Evolutionary conservation across 108 stramenopile genomes (phyloP).

Genomic region (Cyclostephanos invisitatus): DNA sequence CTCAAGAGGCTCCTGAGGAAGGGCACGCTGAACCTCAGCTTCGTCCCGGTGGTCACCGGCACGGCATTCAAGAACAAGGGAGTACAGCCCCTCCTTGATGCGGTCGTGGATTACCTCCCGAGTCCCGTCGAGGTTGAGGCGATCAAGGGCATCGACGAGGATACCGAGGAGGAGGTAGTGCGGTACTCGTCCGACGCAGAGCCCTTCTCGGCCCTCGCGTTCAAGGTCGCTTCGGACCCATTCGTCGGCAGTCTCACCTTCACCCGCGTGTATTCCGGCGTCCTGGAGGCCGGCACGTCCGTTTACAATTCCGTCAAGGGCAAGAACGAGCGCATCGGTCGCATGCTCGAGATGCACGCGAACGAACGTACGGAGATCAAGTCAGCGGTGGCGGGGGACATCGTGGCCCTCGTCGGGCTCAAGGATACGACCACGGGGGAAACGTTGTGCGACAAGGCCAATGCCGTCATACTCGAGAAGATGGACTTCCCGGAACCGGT

Average conservation of each 20-base stretch:
- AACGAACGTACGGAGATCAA: constrained; percentile 95
- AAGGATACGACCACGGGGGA: constrained; percentile 98
- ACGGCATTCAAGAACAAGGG: constrained; percentile 99
- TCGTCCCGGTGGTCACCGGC: constrained; percentile 95
- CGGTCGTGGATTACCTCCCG: constrained; percentile 97
- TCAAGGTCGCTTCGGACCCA: constrained; percentile 98
- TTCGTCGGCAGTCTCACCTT: constrained; percentile 94
- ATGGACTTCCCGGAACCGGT: constrained; percentile 99
- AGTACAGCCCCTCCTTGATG: constrained; percentile 97
- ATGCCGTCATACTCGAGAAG: constrained; percentile 90
- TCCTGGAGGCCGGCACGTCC: constrained; percentile 83
- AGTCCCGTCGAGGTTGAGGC: constrained; percentile 95
- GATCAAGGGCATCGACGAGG: constrained; percentile 86
- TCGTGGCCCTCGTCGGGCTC: constrained; percentile 94
- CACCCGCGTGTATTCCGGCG: constrained; percentile 97
- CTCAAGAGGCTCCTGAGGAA: constrained; percentile 89
- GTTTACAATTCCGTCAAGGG: constrained; percentile 98
- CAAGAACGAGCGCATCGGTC: constrained; percentile 97
- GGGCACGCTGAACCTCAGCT: constrained; percentile 85
- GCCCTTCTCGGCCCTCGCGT: constrained; percentile 92
- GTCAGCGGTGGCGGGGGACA: constrained; percentile 93
- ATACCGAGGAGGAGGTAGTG: constrained; percentile 59
- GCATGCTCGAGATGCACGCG: constrained; percentile 98
- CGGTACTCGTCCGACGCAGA: constrained; percentile 88
- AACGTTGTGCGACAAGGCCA: constrained; percentile 85